Conservation (phyloP, 1,139 yeast genomes). For the Arxiozyma telluris region DNA sequence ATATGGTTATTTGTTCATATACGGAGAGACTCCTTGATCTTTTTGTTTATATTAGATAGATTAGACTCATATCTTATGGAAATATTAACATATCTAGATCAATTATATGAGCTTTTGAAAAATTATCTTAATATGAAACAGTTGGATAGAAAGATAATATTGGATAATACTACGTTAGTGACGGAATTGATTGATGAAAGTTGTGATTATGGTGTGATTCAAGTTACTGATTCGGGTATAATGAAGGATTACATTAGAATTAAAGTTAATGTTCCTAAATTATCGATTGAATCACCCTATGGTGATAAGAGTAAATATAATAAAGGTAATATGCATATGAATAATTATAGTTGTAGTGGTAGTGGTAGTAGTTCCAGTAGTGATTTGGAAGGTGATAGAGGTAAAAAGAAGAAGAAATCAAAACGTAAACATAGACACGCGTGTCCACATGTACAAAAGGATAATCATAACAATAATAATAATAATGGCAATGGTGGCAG, state of each 20-base stretch:
- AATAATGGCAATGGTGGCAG: too few species aligned
- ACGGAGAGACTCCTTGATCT: conserved; percentile 46
- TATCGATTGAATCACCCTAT: conserved; percentile 14
- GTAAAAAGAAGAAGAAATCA: conserved; percentile 3
- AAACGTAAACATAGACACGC: conserved; percentile 3
- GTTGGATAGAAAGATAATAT: conserved; percentile 49
- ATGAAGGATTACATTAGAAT: conserved; percentile 57
- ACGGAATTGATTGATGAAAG: conserved; percentile 67
- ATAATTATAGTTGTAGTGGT: neutral
- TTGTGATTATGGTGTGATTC: conserved; percentile 66
- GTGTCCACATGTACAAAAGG: neutral
- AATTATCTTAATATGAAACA: conserved; percentile 42
- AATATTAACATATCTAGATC: conserved; percentile 48
- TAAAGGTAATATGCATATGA: neutral
- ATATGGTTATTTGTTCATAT: conserved; percentile 36
- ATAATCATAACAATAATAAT: neutral
- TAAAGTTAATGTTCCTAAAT: conserved; percentile 22
- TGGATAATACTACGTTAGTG: conserved; percentile 59
- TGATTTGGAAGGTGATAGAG: conserved; percentile 4
- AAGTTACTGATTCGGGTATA: conserved; percentile 63
- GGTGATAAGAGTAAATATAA: conserved; percentile 9
- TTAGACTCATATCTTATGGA: conserved; percentile 48
- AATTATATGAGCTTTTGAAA: conserved; percentile 47
- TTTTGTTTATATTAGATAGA: conserved; percentile 39
- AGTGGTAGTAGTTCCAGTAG: neutral